These are phyloP conservation scores for Nitzschia inconspicua DNA, from an alignment of 108 stramenopile genomes.

Conservation along the genomic window DNA sequence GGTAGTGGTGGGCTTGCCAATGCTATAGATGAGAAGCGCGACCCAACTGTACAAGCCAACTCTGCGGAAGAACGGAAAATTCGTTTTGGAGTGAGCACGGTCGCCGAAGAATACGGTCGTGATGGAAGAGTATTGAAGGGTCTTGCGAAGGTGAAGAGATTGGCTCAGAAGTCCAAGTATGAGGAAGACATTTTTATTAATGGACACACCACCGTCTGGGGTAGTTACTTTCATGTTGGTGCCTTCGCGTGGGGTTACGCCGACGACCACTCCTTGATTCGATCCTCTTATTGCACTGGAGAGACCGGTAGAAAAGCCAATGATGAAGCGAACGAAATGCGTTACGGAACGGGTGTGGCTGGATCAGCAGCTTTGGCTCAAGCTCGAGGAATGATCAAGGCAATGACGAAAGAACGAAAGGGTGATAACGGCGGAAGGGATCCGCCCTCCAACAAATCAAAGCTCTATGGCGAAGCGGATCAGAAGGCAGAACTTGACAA, in stretches of 20 bases:
- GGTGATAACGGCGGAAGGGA: constrained; percentile 20
- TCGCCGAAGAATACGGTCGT: constrained; percentile 72
- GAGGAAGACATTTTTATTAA: constrained; percentile 91
- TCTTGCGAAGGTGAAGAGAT: constrained; percentile 9
- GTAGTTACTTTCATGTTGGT: constrained; percentile 91
- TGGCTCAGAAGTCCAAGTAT: constrained; percentile 86
- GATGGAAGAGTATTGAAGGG: constrained; percentile 81
- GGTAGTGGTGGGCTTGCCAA: constrained; percentile 46
- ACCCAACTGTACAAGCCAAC: constrained; percentile 1
- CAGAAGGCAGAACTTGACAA: constrained; percentile 67
- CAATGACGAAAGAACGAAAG: constrained; percentile 6
- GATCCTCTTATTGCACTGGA: constrained; percentile 93
- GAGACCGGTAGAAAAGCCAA: constrained; percentile 88
- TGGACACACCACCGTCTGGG: constrained; percentile 96
- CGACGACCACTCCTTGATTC: constrained; percentile 93
- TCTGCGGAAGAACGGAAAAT: constrained; percentile 58
- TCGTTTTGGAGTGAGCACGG: constrained; percentile 70
- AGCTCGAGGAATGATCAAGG: constrained; percentile 82
- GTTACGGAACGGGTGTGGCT: constrained; percentile 71
- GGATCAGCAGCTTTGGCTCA: constrained; percentile 79
- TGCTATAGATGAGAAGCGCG: constrained; percentile 16
- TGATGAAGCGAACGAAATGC: constrained; percentile 82
- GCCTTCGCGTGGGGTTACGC: constrained; percentile 95
- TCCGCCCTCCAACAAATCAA: constrained; percentile 53
- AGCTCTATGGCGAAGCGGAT: constrained; percentile 87